These are phyloP conservation scores for Euphorbia lathyris DNA, from an alignment of 345 rosid species.

Conservation along the genomic window DNA sequence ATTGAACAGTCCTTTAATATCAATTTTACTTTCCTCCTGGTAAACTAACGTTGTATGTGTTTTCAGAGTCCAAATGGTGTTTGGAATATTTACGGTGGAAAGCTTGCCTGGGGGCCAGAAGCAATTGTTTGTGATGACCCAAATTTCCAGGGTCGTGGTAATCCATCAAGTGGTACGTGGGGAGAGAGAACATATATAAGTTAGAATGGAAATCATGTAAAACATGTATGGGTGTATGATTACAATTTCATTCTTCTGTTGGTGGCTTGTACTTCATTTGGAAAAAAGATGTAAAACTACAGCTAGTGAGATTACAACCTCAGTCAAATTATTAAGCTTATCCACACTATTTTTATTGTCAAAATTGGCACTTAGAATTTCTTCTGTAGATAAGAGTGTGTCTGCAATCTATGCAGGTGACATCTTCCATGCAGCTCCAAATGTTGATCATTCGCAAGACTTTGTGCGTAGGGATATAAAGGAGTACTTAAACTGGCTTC, in stretches of 20 bases:
- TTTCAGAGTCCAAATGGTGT: constrained; percentile 50
- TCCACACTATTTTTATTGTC: neutral
- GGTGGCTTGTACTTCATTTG: neutral
- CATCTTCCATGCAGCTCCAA: constrained; percentile 54
- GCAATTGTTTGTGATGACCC: constrained; percentile 59
- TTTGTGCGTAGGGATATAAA: constrained; percentile 46
- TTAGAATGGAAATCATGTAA: neutral
- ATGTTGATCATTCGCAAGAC: constrained; percentile 50
- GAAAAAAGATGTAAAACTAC: neutral
- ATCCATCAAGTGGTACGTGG: constrained; percentile 46
- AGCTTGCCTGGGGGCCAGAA: constrained; percentile 53
- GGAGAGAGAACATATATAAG: neutral
- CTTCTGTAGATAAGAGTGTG: neutral
- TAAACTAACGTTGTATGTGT: constrained; percentile 13
- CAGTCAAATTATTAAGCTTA: neutral
- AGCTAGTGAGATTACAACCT: neutral
- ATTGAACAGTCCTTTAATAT: neutral
- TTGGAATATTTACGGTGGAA: constrained; percentile 53
- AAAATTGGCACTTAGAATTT: neutral
- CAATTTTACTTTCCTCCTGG: neutral
- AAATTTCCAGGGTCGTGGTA: constrained; percentile 48
- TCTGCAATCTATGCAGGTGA: constrained; percentile 32
- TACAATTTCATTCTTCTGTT: neutral
- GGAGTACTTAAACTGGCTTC: constrained; percentile 50
- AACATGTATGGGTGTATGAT: neutral